Evolutionary conservation across 1,284 basidiomycete species (phyloP).

Genomic region (Peniophora sp.): DNA sequence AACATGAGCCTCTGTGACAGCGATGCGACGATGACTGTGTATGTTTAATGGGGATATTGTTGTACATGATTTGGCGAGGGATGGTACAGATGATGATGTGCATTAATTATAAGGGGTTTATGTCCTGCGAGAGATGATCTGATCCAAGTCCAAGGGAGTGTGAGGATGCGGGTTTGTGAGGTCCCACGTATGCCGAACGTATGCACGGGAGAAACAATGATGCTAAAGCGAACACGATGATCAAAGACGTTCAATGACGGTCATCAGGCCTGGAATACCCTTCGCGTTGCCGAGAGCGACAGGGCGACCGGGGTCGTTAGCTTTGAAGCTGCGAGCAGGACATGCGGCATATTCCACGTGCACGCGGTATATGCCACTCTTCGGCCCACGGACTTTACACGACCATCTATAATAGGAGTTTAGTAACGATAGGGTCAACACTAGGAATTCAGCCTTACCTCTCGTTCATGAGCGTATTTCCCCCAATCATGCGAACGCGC

Average conservation of each 20-base stretch:
- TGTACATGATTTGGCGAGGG: no score
- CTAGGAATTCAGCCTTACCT: conserved; percentile 33
- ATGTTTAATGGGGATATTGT: no score
- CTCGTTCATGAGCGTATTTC: conserved; percentile 60
- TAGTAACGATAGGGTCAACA: conserved; percentile 6
- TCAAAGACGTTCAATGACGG: conserved; percentile 16
- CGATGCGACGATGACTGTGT: no score
- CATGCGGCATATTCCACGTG: conserved; percentile 54
- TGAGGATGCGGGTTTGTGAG: no score
- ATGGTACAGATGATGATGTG: no score
- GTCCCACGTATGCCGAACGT: no score
- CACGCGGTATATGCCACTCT: conserved; percentile 50
- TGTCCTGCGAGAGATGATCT: no score
- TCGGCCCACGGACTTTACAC: conserved; percentile 49
- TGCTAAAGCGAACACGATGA: not conserved
- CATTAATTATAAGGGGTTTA: no score
- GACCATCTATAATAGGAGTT: conserved; percentile 41
- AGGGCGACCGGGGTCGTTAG: conserved; percentile 22
- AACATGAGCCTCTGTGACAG: no score
- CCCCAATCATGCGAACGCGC: conserved; percentile 42
- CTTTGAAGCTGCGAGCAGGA: conserved; percentile 25
- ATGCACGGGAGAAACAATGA: not conserved
- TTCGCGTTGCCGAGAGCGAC: conserved; percentile 22
- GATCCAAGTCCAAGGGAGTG: no score
- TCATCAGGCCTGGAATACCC: conserved; percentile 29